Base-by-base conservation (phyloP, 2,329 filamentous ascomycete genomes). In the Aspergillus persii region DNA sequence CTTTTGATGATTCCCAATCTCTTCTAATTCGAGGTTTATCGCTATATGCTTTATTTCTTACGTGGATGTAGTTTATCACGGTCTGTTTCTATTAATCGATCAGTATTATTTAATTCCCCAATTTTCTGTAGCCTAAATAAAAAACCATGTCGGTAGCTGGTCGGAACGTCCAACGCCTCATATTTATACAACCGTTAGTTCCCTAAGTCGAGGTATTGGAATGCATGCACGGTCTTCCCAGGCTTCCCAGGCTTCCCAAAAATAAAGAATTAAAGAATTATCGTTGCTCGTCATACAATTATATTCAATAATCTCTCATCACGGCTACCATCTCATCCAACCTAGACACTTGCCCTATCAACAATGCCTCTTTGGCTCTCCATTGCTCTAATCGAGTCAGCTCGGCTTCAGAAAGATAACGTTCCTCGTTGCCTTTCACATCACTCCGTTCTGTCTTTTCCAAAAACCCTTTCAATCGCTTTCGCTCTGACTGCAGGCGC, bases 281-380 rank as follows among this genome's bases (percentile, higher is more conserved):
- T 54, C 46, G 29, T 54, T 33, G 44, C 53, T 55, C 56, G 53
- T 54, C 27, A 57, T 9, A 46, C n/a, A 36, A 18, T 44, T 11
- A 18, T 18, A 31, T 23, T 81, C 73, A 92, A 68, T 85, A 93
- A 72, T 99, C 95, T 62, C 90, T 83, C 66, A 98, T 83, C 11
- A 95, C 84, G 29, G 89, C 89, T 50, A 98, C 88, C 65, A 96
- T 81, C 54, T 95, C 89, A 76, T 99, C 95, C 65, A 96, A 81
- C 61, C 91, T 84, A 72, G 85, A 85, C 9, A 97, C 81, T 76
- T 97, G 92, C 1, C 87, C 86, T 39, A 96, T 79, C 44, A 99
- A 79, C 78, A 89, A 89, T 68, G 89, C 86, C 66, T 89, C 85
- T 58, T 81, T 80, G 52, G 83, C 80, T 56, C 79, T 80, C 84